These are phyloP conservation scores for Gracilaria vermiculophylla DNA, from an alignment of 23 red algal species.

Conservation along the genomic window DNA sequence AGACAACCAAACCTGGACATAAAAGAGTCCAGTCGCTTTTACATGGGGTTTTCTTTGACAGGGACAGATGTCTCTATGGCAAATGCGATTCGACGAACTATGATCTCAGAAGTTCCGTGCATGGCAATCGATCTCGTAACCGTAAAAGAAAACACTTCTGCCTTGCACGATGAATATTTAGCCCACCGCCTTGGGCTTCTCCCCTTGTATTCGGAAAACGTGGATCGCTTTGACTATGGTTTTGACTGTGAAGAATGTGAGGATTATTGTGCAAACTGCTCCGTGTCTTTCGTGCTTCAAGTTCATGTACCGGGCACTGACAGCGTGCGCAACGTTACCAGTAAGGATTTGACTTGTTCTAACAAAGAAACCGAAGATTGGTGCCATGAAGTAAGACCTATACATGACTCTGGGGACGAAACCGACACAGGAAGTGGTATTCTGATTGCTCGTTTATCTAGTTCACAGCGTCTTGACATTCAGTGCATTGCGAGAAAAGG, in stretches of 20 bases:
- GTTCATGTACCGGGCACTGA: constrained; percentile 8
- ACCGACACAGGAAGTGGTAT: constrained; percentile 56
- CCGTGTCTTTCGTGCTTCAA: constrained; percentile 59
- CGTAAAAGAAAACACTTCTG: constrained; percentile 80
- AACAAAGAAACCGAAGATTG: constrained; percentile 9
- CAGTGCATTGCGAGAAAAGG: constrained; percentile 82
- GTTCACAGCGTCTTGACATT: constrained; percentile 76
- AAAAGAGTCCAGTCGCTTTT: constrained; percentile 19
- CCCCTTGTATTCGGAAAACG: constrained; percentile 65
- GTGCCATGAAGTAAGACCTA: constrained; percentile 53
- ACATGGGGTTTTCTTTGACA: constrained; percentile 54
- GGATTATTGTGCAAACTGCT: constrained; percentile 76
- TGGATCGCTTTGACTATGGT: constrained; percentile 51
- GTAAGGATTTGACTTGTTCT: neutral
- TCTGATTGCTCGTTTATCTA: constrained; percentile 73
- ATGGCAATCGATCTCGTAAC: constrained; percentile 97
- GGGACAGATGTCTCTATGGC: constrained; percentile 84
- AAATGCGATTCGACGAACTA: constrained; percentile 90
- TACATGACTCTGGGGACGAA: constrained; percentile 73
- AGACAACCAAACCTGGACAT: constrained; percentile 23
- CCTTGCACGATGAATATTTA: constrained; percentile 90
- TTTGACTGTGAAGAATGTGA: constrained; percentile 84
- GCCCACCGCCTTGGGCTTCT: constrained; percentile 91
- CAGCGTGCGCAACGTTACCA: constrained; percentile 14
- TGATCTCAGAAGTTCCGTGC: constrained; percentile 96